Base-by-base conservation (phyloP, 306 rosid genomes). In the Acacia crassicarpa region DNA sequence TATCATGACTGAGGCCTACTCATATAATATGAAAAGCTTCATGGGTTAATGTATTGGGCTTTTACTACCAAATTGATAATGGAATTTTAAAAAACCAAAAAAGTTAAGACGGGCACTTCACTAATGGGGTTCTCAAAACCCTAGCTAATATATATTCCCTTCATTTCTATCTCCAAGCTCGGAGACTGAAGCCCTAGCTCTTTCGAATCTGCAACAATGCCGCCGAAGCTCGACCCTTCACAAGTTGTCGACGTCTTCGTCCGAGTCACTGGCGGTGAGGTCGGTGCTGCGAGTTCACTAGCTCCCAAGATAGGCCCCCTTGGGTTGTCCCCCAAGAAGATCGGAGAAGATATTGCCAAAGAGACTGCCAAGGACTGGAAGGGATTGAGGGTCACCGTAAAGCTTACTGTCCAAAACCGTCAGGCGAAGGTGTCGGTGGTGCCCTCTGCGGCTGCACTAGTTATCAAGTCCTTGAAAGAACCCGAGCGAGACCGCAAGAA, bases 291-390 rank as follows among this genome's bases (percentile, higher is more conserved):
- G 23, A 91, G 94, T 82, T 92, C 97, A 0, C 93, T 92, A 30
- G 94, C 97, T n/a, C 97, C 97, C 8, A 92, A 92, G 90, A 92
- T 92, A 81, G 97, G 97, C 13, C 97, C 97, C 0, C 93, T 91
- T 9, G 97, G 97, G 75, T 91, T 92, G n/a, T 92, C 97, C 22
- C 97, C 97, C 0, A 92, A 92, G 84, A 92, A 92, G 89, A 91
- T 92, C 75, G 97, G 97, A 86, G 97, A 92, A 86, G 97, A 92
- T 76, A 92, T 92, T 13, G 97, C 97, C 16, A 92, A 92, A 82
- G 97, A 91, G 80, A 92, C 97, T 0, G 94, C 97, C 2, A 92
- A 92, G 88, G 97, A 92, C 79, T 92, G 97, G 97, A 92, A 92
- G 88, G 97, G 97, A 5, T 84, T 92, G 4, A 84, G 97, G 3